Evolutionary conservation across 2,329 filamentous ascomycete genomes (phyloP), one percentile per base, ranked within the genome.

Genomic region (Aspergillus sp.): DNA sequence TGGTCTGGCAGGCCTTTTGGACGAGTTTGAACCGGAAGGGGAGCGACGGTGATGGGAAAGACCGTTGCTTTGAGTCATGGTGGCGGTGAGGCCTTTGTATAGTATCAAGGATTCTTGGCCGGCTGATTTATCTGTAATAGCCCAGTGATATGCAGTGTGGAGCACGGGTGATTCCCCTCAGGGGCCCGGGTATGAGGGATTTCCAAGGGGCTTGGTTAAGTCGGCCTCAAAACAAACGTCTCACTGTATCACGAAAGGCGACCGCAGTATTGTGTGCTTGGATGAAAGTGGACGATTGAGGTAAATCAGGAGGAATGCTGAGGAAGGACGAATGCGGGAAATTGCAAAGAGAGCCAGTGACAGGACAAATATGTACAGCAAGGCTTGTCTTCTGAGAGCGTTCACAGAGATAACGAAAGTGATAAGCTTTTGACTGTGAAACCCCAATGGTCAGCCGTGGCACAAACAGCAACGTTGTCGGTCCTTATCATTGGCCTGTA

Each of bases 21-120:
- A 63, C 37, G 64, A 59, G 70, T 70, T 66, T 49, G 72, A 62
- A 58, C 67, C 66, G 46, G 70, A 72, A 63, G 65, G 64, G 45
- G 68, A 65, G 57, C 71, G 73, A 55, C 72, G 71, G 57, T 75
- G 72, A 52, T 64, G 60, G 43, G 55, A 58, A 50, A 55, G 49
- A 52, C 46, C 51, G 56, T 60, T 58, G 37, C 59, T 57, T 68
- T 74, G 71, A 72, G 71, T 73, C 69, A 72, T 73, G 65, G 69
- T 71, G 69, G 72, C 73, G 72, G 72, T 74, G 72, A 70, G 68
- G 60, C 64, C 60, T 68, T 61, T 62, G 60, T 62, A 64, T 59
- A 61, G 41, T 37, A 17, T 53, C 52, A 57, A 59, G 49, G 43
- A 57, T 59, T 48, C 57, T 45, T 44, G 52, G 43, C 47, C 55